phyloP scores from a whole-genome alignment of 1,139 yeast genomes.

The Hyphopichia khmerensis region DNA sequence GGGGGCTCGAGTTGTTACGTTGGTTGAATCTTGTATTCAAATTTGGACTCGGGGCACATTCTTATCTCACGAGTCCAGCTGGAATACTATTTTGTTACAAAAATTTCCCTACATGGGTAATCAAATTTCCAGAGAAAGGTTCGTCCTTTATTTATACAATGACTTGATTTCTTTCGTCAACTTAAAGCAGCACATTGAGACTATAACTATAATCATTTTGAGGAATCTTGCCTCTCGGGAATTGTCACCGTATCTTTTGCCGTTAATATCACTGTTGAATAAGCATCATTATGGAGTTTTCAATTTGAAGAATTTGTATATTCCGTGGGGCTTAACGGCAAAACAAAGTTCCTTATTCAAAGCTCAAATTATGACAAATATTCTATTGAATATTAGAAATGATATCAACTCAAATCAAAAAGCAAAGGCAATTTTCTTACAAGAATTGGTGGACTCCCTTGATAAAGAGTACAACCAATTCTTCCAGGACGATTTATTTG shows the following conservation, averaged over 20 bases:
- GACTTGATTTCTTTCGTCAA: constrained; percentile 24
- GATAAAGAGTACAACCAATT: constrained; percentile 28
- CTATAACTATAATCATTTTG: constrained; percentile 20
- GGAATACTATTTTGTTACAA: constrained; percentile 41
- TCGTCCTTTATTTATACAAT: constrained; percentile 27
- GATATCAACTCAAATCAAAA: constrained; percentile 10
- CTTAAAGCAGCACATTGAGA: constrained; percentile 22
- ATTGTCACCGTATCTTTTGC: constrained; percentile 24
- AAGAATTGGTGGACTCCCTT: constrained; percentile 24
- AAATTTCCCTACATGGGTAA: constrained; percentile 44
- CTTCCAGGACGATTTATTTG: constrained; percentile 22
- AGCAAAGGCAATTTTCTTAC: constrained; percentile 18
- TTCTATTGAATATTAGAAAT: constrained; percentile 20
- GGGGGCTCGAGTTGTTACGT: constrained; percentile 19
- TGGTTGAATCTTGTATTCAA: constrained; percentile 27
- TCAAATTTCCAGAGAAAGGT: constrained; percentile 35
- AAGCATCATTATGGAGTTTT: constrained; percentile 17
- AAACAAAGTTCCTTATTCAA: constrained; percentile 21
- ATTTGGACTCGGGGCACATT: constrained; percentile 28
- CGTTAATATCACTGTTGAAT: constrained; percentile 21
- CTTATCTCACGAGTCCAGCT: constrained; percentile 22
- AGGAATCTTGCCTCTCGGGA: constrained; percentile 25
- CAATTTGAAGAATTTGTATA: constrained; percentile 13
- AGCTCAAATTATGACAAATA: constrained; percentile 17
- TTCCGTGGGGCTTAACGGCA: constrained; percentile 18